These are phyloP conservation scores for Euphrasia confusa DNA, from an alignment of 257 asterid genomes.

Conservation along the genomic window DNA sequence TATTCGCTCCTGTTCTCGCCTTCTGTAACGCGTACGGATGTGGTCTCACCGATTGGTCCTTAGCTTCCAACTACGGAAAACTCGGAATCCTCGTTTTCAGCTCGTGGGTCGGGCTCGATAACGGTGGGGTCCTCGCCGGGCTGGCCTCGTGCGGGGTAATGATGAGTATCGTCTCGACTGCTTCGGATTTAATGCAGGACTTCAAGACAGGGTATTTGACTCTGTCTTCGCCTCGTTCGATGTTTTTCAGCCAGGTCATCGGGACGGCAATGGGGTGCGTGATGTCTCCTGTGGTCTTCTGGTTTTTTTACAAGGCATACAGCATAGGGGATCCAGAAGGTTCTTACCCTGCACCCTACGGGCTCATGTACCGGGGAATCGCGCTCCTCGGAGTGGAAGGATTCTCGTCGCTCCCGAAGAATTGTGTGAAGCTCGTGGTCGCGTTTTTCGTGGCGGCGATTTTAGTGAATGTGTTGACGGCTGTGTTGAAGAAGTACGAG, in stretches of 20 bases:
- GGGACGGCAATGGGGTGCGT: conserved; percentile 62
- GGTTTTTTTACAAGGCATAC: conserved; percentile 61
- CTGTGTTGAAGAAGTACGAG: conserved; percentile 33
- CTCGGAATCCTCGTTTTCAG: conserved; percentile 54
- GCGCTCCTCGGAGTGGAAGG: conserved; percentile 64
- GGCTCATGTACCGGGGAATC: conserved; percentile 45
- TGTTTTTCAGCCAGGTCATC: conserved; percentile 52
- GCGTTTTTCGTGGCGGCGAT: conserved; percentile 36
- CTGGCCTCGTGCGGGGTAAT: conserved; percentile 64
- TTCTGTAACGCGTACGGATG: conserved; percentile 75
- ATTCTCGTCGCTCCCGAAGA: conserved; percentile 48
- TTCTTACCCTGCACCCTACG: conserved; percentile 52
- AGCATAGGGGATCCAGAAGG: conserved; percentile 42
- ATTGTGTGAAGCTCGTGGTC: conserved; percentile 44
- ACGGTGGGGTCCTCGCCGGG: conserved; percentile 66
- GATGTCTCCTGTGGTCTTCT: conserved; percentile 45
- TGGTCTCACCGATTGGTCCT: conserved; percentile 69
- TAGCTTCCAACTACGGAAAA: conserved; percentile 73
- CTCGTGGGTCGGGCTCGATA: conserved; percentile 51
- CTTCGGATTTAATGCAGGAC: conserved; percentile 66
- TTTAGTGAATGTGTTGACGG: conserved; percentile 20
- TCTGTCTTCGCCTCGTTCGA: conserved; percentile 54
- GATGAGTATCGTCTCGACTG: conserved; percentile 66
- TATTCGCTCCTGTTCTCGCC: conserved; percentile 52
- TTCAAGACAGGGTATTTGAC: conserved; percentile 68